phyloP scores from a whole-genome alignment of 331 rosid genomes.

The Quercus tomentella region DNA sequence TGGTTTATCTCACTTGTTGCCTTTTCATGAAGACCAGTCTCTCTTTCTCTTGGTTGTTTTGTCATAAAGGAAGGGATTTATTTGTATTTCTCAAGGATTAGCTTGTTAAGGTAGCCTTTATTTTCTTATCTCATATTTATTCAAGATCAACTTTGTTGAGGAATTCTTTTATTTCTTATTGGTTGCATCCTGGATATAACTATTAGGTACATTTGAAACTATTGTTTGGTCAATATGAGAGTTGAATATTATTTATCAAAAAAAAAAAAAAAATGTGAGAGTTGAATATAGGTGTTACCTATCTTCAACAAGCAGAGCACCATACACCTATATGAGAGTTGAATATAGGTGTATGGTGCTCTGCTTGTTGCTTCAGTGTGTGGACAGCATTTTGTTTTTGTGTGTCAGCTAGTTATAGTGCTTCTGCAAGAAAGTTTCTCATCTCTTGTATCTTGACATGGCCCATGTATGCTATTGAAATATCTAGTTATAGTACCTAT shows the following conservation, averaged over 20 bases:
- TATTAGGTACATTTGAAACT: not conserved
- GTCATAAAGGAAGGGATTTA: not conserved
- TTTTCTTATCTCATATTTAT: not conserved
- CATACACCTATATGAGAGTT: not conserved
- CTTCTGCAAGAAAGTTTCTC: conserved; percentile 6
- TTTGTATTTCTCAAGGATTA: not conserved
- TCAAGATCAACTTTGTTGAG: not conserved
- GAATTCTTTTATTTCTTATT: not conserved
- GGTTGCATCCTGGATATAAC: not conserved
- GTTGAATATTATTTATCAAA: not conserved
- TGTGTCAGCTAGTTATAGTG: not conserved
- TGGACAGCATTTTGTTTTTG: not conserved
- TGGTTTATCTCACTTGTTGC: no score
- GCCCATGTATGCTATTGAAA: not conserved
- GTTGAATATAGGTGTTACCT: no score
- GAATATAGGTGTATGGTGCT: not conserved
- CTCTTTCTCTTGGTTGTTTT: no score
- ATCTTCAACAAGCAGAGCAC: no score
- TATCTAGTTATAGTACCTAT: not conserved
- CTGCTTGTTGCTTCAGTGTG: not conserved
- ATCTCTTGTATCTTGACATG: not conserved
- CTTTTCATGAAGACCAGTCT: no score
- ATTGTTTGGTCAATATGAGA: not conserved
- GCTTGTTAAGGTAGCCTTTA: not conserved
- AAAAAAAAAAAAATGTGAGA: no score